Evolutionary conservation across 2,329 filamentous ascomycete genomes (phyloP).

Genomic region (Aspergillus sp.): DNA sequence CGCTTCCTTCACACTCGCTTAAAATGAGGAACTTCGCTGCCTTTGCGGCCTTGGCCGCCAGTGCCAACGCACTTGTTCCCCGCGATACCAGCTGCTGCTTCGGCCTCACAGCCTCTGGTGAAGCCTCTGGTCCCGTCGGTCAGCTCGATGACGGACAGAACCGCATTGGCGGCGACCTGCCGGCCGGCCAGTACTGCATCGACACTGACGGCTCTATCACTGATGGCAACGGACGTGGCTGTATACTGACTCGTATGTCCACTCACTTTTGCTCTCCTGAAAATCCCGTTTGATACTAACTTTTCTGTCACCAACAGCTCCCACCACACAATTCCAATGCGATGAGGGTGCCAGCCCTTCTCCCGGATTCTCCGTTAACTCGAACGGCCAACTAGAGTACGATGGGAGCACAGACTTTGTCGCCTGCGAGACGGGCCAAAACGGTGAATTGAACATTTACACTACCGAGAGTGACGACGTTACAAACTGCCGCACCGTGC

Average conservation of each 20-base stretch:
- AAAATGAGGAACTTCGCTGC: constrained; percentile 46
- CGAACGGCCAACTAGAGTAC: constrained; percentile 58
- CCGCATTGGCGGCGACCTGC: constrained; percentile 57
- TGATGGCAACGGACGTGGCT: constrained; percentile 62
- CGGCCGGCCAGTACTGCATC: constrained; percentile 59
- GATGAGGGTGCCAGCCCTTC: constrained; percentile 58
- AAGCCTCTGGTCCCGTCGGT: constrained; percentile 58
- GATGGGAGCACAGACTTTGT: constrained; percentile 60
- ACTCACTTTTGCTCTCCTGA: neutral
- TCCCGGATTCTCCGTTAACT: constrained; percentile 61
- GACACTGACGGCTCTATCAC: constrained; percentile 57
- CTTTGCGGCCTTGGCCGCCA: constrained; percentile 44
- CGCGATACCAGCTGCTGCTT: constrained; percentile 56
- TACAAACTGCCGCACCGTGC: constrained; percentile 40
- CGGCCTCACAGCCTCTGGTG: constrained; percentile 56
- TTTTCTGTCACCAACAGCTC: constrained; percentile 41
- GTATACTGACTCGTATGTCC: constrained; percentile 64
- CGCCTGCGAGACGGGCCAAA: constrained; percentile 60
- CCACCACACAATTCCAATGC: constrained; percentile 65
- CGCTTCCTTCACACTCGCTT: constrained; percentile 14
- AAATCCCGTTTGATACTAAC: constrained; percentile 17
- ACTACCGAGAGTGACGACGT: constrained; percentile 38
- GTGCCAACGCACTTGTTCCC: constrained; percentile 48
- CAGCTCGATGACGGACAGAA: constrained; percentile 67
- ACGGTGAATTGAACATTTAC: constrained; percentile 48